Conservation (phyloP, 495 filamentous ascomycete genomes). For the Rostrohypoxylon terebratum region DNA sequence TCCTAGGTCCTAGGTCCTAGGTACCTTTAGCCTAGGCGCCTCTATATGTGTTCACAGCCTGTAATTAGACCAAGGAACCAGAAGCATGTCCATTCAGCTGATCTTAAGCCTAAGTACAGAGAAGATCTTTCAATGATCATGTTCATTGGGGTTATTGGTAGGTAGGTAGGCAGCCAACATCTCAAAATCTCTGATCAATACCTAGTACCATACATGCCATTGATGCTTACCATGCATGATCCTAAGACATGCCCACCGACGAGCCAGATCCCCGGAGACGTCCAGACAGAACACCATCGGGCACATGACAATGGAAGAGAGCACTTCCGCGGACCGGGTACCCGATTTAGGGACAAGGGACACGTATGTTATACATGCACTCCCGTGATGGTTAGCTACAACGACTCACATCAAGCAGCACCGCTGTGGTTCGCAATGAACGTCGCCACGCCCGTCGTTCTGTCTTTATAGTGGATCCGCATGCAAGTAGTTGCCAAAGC, state of each 20-base stretch:
- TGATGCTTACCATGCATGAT: neutral
- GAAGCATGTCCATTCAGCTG: no score
- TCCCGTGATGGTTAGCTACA: neutral
- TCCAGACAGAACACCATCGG: neutral
- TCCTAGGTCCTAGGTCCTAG: no score
- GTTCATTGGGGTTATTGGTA: neutral
- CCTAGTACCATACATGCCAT: neutral
- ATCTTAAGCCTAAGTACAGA: no score
- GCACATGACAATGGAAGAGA: neutral
- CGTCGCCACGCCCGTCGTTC: neutral
- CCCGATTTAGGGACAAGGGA: neutral
- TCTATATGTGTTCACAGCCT: conserved; percentile 1
- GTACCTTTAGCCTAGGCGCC: no score
- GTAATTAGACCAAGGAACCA: conserved; percentile 15
- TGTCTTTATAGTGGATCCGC: neutral
- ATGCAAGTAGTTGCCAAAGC: neutral
- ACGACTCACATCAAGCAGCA: neutral
- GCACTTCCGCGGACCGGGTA: neutral
- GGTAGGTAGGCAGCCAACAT: neutral
- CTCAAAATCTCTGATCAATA: neutral
- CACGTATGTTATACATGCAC: neutral
- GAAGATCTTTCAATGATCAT: no score
- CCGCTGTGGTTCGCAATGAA: neutral
- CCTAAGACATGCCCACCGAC: conserved; percentile 9
- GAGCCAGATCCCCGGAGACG: neutral